These are phyloP conservation scores for Diplogelasinospora grovesii DNA, from an alignment of 495 filamentous ascomycete species.

Conservation along the genomic window DNA sequence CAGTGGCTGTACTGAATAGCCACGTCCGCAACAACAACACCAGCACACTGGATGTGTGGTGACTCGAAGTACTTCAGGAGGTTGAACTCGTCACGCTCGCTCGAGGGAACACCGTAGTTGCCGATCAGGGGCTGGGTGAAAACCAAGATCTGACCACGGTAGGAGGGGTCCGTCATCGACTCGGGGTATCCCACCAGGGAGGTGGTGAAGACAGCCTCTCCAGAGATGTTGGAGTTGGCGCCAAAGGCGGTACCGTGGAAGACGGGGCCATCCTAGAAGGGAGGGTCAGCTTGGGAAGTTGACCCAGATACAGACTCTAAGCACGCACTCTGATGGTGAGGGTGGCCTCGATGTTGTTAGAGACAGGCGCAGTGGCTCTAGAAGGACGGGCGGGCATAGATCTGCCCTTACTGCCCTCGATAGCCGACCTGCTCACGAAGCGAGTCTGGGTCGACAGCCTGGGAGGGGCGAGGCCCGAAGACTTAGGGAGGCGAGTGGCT, in stretches of 20 bases:
- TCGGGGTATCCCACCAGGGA: slow-evolving; percentile 93
- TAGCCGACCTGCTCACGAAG: slow-evolving; percentile 41
- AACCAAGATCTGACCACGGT: slow-evolving; percentile 96
- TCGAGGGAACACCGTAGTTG: slow-evolving; percentile 92
- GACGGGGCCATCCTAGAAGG: slow-evolving; percentile 68
- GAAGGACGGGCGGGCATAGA: slow-evolving; percentile 38
- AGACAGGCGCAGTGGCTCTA: slow-evolving; percentile 50
- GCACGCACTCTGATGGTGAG: slow-evolving; percentile 79
- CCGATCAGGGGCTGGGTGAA: slow-evolving; percentile 99
- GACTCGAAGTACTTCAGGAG: slow-evolving; percentile 92
- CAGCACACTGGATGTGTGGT: slow-evolving; percentile 90
- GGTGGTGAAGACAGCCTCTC: slow-evolving; percentile 93
- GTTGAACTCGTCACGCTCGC: slow-evolving; percentile 66
- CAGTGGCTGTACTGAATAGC: slow-evolving; percentile 94
- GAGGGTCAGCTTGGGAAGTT: slow-evolving; percentile 6
- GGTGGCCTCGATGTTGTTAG: slow-evolving; percentile 72
- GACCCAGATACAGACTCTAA: not conserved
- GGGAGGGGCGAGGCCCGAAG: slow-evolving; percentile 28
- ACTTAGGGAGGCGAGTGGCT: slow-evolving; percentile 47
- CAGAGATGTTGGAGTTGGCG: slow-evolving; percentile 83
- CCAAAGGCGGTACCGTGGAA: slow-evolving; percentile 92
- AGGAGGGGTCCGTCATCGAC: slow-evolving; percentile 97
- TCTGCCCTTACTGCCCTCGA: slow-evolving; percentile 60
- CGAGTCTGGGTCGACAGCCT: slow-evolving; percentile 40
- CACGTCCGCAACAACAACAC: slow-evolving; percentile 91